Percentiles rank a stretch among this genome's conserved stretches.
phyloP scores from a whole-genome alignment of 2,329 filamentous ascomycete genomes.

The Tolypocladium paradoxum region DNA sequence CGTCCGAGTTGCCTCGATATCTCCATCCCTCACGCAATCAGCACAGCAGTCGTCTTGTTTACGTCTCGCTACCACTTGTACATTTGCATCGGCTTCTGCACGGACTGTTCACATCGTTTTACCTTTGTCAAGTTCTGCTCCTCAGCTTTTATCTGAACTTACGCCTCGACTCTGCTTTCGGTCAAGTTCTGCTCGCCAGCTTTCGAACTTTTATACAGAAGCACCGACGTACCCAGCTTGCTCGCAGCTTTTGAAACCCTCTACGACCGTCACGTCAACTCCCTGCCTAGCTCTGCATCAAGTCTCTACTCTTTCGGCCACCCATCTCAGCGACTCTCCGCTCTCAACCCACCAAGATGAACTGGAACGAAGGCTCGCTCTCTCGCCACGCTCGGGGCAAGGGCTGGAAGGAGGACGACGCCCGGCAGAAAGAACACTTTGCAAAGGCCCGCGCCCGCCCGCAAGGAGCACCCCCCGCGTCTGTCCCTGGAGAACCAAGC shows the following conservation, averaged over 20 bases:
- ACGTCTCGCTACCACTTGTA: background rate
- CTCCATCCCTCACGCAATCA: background rate
- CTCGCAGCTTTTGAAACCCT: background rate
- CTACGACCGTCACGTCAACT: background rate
- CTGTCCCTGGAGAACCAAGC: background rate
- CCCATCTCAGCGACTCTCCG: background rate
- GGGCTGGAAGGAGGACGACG: conserved; percentile 19
- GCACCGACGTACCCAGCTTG: too few relatives aligned
- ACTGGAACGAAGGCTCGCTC: conserved; percentile 29
- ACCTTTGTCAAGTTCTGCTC: background rate
- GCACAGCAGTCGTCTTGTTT: background rate
- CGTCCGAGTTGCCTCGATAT: background rate
- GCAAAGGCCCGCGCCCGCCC: conserved; percentile 20
- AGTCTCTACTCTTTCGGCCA: background rate
- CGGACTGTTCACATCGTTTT: background rate
- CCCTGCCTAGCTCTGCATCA: background rate
- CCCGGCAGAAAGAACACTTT: conserved; percentile 27
- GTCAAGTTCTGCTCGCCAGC: background rate
- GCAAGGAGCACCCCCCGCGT: too few relatives aligned
- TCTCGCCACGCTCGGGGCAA: conserved; percentile 24
- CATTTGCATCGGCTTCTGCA: too few relatives aligned
- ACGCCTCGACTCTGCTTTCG: background rate
- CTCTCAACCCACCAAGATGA: conserved; percentile 19
- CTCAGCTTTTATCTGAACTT: background rate
- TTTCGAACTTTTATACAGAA: background rate